Evolutionary conservation across 2,329 filamentous ascomycete species (phyloP).

Genomic region (Geosmithia putterillii): DNA sequence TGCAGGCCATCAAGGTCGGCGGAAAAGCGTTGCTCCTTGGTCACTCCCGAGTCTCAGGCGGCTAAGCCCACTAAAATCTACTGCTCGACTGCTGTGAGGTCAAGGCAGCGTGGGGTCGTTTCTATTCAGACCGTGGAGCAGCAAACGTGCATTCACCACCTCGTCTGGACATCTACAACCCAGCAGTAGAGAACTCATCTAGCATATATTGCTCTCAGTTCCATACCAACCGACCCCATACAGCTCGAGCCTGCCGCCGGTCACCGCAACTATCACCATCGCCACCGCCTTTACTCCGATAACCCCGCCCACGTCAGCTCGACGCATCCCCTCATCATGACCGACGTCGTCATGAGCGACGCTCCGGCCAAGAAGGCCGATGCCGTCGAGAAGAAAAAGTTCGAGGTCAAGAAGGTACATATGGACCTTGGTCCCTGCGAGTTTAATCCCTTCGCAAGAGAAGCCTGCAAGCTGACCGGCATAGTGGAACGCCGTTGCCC

Average conservation of each 20-base stretch:
- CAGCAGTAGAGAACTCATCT: not conserved
- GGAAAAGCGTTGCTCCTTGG: not conserved
- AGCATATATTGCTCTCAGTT: not conserved
- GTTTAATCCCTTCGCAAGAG: too few relatives aligned
- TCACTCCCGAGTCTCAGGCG: too few relatives aligned
- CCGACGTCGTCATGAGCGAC: conserved; percentile 95
- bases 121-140: not conserved
- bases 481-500: conserved; percentile 94
- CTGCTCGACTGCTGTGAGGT: not conserved
- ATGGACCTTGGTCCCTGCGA: conserved; percentile 4
- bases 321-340: conserved; percentile 44
- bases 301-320: not conserved
- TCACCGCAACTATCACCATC: not conserved
- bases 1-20: not conserved
- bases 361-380: conserved; percentile 52
- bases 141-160: not conserved
- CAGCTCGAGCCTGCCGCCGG: not conserved
- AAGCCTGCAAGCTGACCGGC: conserved; percentile 5
- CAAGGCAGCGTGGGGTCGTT: not conserved
- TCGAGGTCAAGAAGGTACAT: conserved; percentile 96
- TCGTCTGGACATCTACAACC: not conserved
- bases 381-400: conserved; percentile 72
- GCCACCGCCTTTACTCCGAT: not conserved
- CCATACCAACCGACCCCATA: not conserved
- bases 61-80: not conserved